A percentile compares a stretch with the other conserved stretches of the same genome.
Conservation (phyloP, 805 yeast species). For the Saccharomycopsis javanensis region DNA sequence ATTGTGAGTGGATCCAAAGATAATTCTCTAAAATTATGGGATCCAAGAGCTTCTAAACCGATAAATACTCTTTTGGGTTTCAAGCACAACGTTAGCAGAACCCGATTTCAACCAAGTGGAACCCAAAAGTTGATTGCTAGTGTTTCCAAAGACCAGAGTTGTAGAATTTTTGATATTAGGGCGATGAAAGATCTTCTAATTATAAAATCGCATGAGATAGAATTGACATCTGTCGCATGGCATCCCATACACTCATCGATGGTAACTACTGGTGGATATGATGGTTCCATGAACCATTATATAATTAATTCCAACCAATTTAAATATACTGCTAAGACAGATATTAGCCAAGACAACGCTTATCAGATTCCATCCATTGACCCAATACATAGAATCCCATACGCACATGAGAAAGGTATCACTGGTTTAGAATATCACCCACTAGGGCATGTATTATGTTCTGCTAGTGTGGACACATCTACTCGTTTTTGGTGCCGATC, state of each 20-base stretch:
- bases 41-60: conserved; percentile 72
- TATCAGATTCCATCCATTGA: conserved; percentile 20
- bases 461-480: conserved; percentile 90
- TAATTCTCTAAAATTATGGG: conserved; percentile 90
- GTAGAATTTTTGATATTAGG: conserved; percentile 79
- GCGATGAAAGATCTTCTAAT: conserved; percentile 69
- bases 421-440: conserved; percentile 91
- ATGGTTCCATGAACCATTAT: conserved; percentile 79
- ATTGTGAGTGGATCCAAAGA: conserved; percentile 93
- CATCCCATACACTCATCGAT: conserved; percentile 79
- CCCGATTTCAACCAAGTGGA: conserved; percentile 79
- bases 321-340: conserved; percentile 21
- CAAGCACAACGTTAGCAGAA: conserved; percentile 85
- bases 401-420: conserved; percentile 90
- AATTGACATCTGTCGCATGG: conserved; percentile 82
- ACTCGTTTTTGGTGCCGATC: conserved; percentile 93
- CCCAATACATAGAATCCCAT: conserved; percentile 60
- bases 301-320: conserved; percentile 37
- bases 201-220: conserved; percentile 72
- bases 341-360: conserved; percentile 13
- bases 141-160: conserved; percentile 80
- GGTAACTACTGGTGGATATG: conserved; percentile 78
- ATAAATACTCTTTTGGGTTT: conserved; percentile 80
- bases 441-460: conserved; percentile 78
- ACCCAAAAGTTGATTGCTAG: conserved; percentile 68